Conservation (phyloP, 345 rosid species). For the Eucalyptus cladocalyx region DNA sequence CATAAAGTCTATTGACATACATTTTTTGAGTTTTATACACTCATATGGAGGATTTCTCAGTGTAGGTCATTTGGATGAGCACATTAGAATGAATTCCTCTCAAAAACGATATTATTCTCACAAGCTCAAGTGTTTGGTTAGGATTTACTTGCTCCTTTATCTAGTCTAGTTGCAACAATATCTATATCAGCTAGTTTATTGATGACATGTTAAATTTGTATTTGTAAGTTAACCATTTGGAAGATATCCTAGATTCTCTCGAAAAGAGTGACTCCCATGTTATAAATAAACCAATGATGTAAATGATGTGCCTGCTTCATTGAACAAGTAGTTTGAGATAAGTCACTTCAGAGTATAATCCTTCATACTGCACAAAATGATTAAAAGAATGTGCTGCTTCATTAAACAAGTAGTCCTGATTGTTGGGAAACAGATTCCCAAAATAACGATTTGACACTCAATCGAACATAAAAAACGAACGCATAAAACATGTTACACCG, state of each 20-base stretch:
- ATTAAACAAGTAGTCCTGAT: background rate
- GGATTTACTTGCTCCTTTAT: background rate
- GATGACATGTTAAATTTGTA: background rate
- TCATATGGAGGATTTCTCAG: constrained; percentile 5
- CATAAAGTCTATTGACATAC: background rate
- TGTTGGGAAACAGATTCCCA: no score
- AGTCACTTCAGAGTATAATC: background rate
- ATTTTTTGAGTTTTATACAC: background rate
- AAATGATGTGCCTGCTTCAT: background rate
- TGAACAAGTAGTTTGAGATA: background rate
- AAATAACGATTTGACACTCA: no score
- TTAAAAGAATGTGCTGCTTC: background rate
- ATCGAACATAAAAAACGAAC: no score
- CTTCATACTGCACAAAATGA: background rate
- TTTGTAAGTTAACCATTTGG: background rate
- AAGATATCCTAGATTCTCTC: background rate
- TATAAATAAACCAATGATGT: background rate
- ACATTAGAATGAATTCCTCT: constrained; percentile 23
- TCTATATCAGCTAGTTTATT: background rate
- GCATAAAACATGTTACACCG: no score
- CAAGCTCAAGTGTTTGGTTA: constrained; percentile 53
- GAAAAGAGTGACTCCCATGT: background rate
- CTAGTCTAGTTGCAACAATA: background rate
- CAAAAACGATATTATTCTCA: constrained; percentile 56
- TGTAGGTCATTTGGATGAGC: constrained; percentile 64